Evolutionary conservation across 768 basidiomycete species (phyloP), one percentile per base, ranked within the genome.

Genomic region (Tubosaeta sp.): DNA sequence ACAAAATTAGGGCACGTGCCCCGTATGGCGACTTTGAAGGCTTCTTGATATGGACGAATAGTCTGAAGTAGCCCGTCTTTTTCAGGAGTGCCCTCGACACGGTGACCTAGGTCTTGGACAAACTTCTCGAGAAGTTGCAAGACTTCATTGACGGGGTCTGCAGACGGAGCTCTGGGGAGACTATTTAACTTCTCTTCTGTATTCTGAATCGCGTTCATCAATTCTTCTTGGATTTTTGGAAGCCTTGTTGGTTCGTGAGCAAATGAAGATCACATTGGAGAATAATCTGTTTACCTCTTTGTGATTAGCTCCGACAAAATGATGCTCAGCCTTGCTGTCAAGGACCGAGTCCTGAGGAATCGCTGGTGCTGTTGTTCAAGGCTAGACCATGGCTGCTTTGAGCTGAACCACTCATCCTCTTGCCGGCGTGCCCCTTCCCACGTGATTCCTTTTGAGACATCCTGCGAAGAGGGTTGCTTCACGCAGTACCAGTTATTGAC

Each of bases 231-330:
- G 10, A 88, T 81, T 52, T 78, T 68, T 0, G 87, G 86, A 0
- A 89, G 72, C 39, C 88, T 89, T 49, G 17, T 7, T 16, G 16
- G 9, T 39, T 19, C 27, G 17, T 58, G 6, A 55, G 52, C 17
- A 52, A 52, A 12, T 16, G 11, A n/a, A 50, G 7, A 7, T 10
- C 11, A 34, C 42, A 3, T 9, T 17, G 5, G n/a, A n/a, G 7
- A 25, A n/a, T 8, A 17, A 25, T 26, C 19, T 19, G 65, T 71
- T 3, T 48, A 85, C 88, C 83, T 70, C 56, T 80, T 81, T 0
- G 76, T 67, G 34, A 89, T 85, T 4, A 86, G 66, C 27, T 83
- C 80, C 0, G 85, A 85, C 0, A 91, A 63, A 7, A 86, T 76
- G 0, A 66, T 54, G 51, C 86, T 86, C 35, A 90, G 65, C 6